Conservation (phyloP, 2,329 filamentous ascomycete genomes). For the Fusarium continuum region DNA sequence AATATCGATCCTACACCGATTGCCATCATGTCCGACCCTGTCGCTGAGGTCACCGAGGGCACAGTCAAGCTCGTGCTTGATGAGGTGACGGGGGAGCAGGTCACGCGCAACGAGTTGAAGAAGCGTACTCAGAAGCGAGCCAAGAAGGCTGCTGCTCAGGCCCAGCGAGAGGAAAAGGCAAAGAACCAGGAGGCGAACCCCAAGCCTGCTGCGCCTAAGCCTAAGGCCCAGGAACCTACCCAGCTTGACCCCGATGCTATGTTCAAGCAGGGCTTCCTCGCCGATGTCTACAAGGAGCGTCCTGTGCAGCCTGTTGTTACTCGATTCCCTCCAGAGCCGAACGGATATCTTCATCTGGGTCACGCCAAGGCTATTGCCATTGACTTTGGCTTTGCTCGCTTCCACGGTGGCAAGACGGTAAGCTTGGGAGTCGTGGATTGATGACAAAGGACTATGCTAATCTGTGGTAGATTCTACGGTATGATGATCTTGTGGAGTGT, state of each 20-base stretch:
- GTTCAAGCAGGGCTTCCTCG: conserved; percentile 82
- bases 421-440: conserved; percentile 9
- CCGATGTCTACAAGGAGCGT: conserved; percentile 75
- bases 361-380: conserved; percentile 96
- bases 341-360: conserved; percentile 92
- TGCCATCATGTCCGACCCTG: conserved; percentile 38
- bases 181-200: conserved; percentile 46
- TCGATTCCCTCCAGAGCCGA: conserved; percentile 86
- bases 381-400: conserved; percentile 93
- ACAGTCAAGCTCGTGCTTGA: conserved; percentile 67
- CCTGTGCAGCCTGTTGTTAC: conserved; percentile 71
- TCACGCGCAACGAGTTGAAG: conserved; percentile 71
- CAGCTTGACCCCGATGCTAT: conserved; percentile 69
- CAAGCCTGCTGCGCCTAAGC: conserved; percentile 49
- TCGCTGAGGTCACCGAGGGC: conserved; percentile 42
- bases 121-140: conserved; percentile 67
- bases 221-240: conserved; percentile 56
- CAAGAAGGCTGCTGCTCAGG: conserved; percentile 64
- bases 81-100: conserved; percentile 72
- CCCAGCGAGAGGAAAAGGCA: conserved; percentile 54
- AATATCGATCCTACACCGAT: conserved; percentile 1
- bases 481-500: neutral
- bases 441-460: conserved; percentile 21
- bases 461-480: conserved; percentile 44
- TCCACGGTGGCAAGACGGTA: conserved; percentile 74